Percentiles rank a stretch among this genome's conserved stretches.
Evolutionary conservation across 495 filamentous ascomycete genomes (phyloP).

Genomic region (Penicillium manginii): DNA sequence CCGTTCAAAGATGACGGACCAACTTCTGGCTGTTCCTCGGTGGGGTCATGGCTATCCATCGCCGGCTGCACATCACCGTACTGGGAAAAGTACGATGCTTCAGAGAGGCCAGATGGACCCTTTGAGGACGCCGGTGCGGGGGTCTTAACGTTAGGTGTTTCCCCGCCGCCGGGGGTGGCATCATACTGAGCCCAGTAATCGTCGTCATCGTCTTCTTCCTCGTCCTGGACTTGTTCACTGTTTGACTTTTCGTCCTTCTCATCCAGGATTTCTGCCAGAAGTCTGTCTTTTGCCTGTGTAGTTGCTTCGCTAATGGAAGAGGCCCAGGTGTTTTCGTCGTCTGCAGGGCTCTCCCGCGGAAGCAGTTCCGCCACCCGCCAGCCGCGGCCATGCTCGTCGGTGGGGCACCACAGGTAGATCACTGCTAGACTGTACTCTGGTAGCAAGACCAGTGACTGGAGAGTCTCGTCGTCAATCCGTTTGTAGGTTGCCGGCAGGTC

Average conservation of each 20-base stretch:
- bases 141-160: slow-evolving; percentile 72
- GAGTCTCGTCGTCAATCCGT: slow-evolving; percentile 82
- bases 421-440: slow-evolving; percentile 58
- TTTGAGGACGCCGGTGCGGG: slow-evolving; percentile 52
- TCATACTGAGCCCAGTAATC: slow-evolving; percentile 97
- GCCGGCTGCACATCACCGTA: slow-evolving; percentile 89
- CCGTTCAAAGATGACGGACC: slow-evolving; percentile 60
- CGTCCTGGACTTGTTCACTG: slow-evolving; percentile 50
- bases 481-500: slow-evolving; percentile 67
- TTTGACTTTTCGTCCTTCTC: slow-evolving; percentile 29
- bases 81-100: slow-evolving; percentile 72
- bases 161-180: slow-evolving; percentile 64
- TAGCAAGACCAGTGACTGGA: slow-evolving; percentile 68
- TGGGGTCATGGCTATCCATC: slow-evolving; percentile 85
- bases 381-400: slow-evolving; percentile 69
- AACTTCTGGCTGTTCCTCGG: slow-evolving; percentile 55
- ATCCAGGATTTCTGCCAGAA: slow-evolving; percentile 45
- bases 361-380: slow-evolving; percentile 87
- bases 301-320: slow-evolving; percentile 58
- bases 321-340: slow-evolving; percentile 51
- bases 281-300: slow-evolving; percentile 36
- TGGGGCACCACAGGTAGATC: slow-evolving; percentile 68
- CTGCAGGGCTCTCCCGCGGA: slow-evolving; percentile 51
- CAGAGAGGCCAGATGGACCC: slow-evolving; percentile 38
- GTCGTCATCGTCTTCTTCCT: slow-evolving; percentile 89